A percentile compares a stretch with the other conserved stretches of the same genome.
phyloP scores from a whole-genome alignment of 2,329 filamentous ascomycete genomes.

The Eutypella sp. region DNA sequence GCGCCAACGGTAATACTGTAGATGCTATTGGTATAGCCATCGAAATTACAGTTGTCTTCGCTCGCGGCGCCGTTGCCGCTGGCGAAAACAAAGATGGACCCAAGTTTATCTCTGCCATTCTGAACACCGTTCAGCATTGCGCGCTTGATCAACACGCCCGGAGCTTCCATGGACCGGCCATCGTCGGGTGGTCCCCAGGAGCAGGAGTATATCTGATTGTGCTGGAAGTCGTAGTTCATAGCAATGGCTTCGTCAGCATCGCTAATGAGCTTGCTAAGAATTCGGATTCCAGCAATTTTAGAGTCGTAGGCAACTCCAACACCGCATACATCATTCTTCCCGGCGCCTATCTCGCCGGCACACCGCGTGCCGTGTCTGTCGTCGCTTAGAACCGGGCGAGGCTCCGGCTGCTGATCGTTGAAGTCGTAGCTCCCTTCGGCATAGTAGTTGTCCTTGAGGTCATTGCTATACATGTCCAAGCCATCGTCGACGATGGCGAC shows the following conservation, averaged over 20 bases:
- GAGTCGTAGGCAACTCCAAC: conserved; percentile 94
- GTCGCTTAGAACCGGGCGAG: conserved; percentile 75
- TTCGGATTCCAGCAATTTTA: conserved; percentile 85
- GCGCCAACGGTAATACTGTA: conserved; percentile 97
- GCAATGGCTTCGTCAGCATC: conserved; percentile 90
- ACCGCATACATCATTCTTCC: conserved; percentile 87
- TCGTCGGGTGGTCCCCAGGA: conserved; percentile 98
- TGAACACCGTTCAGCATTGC: conserved; percentile 93
- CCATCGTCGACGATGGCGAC: conserved; percentile 96
- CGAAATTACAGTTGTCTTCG: conserved; percentile 98
- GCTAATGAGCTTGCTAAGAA: conserved; percentile 83
- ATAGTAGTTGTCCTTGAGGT: conserved; percentile 91
- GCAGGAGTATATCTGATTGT: conserved; percentile 97
- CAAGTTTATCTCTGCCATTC: conserved; percentile 74
- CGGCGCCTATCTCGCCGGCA: conserved; percentile 88
- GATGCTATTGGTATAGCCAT: conserved; percentile 98
- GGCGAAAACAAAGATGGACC: conserved; percentile 94
- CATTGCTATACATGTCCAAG: conserved; percentile 89
- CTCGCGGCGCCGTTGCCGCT: conserved; percentile 84
- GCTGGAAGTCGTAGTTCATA: conserved; percentile 85
- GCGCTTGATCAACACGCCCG: conserved; percentile 78
- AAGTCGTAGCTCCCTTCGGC: conserved; percentile 91
- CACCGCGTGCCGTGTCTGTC: conserved; percentile 91
- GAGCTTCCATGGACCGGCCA: conserved; percentile 88
- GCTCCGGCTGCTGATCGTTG: conserved; percentile 77